Evolutionary conservation across 2,329 filamentous ascomycete genomes (phyloP).

Genomic region (Hypoxylon sp.): DNA sequence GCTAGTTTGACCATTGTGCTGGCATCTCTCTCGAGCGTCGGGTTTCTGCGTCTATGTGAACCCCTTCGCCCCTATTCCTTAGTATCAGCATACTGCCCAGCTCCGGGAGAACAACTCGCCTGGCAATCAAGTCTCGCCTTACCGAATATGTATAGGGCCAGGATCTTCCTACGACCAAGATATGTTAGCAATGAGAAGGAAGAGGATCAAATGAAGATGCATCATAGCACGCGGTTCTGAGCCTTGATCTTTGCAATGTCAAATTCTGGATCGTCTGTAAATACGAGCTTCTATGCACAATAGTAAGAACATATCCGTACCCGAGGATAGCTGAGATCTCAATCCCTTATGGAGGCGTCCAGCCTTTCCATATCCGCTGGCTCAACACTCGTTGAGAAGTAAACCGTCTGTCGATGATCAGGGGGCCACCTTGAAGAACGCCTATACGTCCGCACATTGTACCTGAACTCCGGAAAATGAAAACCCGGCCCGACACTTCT

Average conservation of each 20-base stretch:
- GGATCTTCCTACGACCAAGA: too few relatives aligned
- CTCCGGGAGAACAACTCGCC: too few relatives aligned
- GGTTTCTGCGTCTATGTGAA: too few relatives aligned
- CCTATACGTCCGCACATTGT: conserved; percentile 11
- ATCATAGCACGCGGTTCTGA: too few relatives aligned
- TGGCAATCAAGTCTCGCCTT: too few relatives aligned
- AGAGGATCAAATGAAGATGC: too few relatives aligned
- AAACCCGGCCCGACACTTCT: conserved; percentile 9
- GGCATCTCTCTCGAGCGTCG: too few relatives aligned
- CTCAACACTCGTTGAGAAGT: not conserved
- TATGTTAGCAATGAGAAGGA: too few relatives aligned
- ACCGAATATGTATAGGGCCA: too few relatives aligned
- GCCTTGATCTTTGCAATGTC: not conserved
- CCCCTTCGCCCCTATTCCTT: too few relatives aligned
- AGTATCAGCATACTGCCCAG: too few relatives aligned
- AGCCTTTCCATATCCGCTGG: not conserved
- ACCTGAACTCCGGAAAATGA: conserved; percentile 12
- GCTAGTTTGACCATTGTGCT: too few relatives aligned
- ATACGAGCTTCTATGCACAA: not conserved
- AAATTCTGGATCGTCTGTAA: conserved; percentile 2
- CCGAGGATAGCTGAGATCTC: not conserved
- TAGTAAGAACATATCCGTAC: not conserved
- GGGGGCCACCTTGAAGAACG: conserved; percentile 9
- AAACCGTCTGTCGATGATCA: conserved; percentile 2
- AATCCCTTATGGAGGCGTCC: not conserved